Evolutionary conservation across 2,329 filamentous ascomycete genomes (phyloP), one percentile per base, ranked within the genome.

Genomic region (Fusarium zealandicum): DNA sequence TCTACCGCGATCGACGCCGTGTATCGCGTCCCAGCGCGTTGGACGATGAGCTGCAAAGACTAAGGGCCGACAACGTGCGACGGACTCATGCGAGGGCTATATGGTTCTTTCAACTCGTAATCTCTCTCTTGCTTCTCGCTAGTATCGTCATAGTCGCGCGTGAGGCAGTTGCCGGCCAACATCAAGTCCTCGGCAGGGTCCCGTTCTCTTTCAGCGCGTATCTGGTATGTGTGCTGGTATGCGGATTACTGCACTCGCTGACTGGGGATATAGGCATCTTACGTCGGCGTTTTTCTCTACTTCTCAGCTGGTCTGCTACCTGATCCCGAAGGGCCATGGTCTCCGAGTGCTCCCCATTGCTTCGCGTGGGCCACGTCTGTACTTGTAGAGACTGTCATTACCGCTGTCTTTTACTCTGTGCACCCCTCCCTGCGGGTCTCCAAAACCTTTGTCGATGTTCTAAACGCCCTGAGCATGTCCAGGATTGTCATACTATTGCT

Each of bases 261-360:
- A 66, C 32, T 6, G 3, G 2, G n/a, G 7, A 43, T 3, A 3
- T 41, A 70, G 74, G 73, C 76, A 6, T 75, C 76, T 3, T 68
- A 76, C 41, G 73, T 75, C 12, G 75, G 69, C 7, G 75, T 76
- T 4, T 36, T 77, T 5, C 70, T 78, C 4, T 78, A 76, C 55
- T 78, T 75, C 38, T 52, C 77, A 4, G 73, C 73, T 17, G 76
- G 76, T 3, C 61, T 78, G 42, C 68, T 78, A 6, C 76, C 76
- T 3, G 74, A 78, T 32, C 76, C 76, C 1, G 76, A 78, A 57
- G 76, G 76, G 1, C 76, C 76, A 6, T 78, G 76, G 76, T 70
- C 72, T 5, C 76, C 76, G 1, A 67, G 65, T 9, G 54, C 67
- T 14, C 60, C 76, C 16, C 75, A 78, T 32, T 65, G 69, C 49